Conservation (phyloP, 306 rosid genomes). For the Ammopiptanthus mongolicus region DNA sequence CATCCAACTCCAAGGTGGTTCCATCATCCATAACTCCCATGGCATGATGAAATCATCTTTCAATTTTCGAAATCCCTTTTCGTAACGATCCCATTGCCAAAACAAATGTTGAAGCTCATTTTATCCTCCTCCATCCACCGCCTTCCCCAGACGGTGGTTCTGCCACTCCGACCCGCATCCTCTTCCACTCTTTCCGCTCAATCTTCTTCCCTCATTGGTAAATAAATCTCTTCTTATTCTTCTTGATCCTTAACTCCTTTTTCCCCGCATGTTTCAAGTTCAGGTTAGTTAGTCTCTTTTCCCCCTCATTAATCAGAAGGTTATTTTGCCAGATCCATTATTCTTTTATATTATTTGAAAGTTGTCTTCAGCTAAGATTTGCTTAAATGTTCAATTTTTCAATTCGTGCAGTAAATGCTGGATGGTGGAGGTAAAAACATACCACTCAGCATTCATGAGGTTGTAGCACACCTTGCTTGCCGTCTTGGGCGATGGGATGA, state of each 20-base stretch:
- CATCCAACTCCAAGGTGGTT: too few species aligned
- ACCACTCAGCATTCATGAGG: conserved; percentile 45
- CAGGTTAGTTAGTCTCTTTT: conserved; percentile 5
- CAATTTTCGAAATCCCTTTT: not conserved
- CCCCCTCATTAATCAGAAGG: not conserved
- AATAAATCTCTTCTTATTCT: too few species aligned
- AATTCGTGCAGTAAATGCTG: conserved; percentile 45
- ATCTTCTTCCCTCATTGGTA: too few species aligned
- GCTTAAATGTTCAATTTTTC: not conserved
- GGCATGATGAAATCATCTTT: not conserved
- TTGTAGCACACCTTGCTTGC: conserved; percentile 49
- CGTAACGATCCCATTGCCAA: not conserved
- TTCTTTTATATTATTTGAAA: not conserved
- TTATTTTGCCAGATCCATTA: not conserved
- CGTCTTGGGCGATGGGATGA: conserved; percentile 69
- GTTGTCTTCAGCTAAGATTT: not conserved
- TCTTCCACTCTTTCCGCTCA: conserved; percentile 22
- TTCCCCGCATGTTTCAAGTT: too few species aligned
- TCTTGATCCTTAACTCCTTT: too few species aligned
- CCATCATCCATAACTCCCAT: too few species aligned
- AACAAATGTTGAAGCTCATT: too few species aligned
- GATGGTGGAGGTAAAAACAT: conserved; percentile 43
- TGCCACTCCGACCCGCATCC: conserved; percentile 37
- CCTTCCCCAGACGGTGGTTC: conserved; percentile 24
- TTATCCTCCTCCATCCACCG: conserved; percentile 43